Conservation (phyloP, 495 filamentous ascomycete genomes). For the Xylaria sp. region DNA sequence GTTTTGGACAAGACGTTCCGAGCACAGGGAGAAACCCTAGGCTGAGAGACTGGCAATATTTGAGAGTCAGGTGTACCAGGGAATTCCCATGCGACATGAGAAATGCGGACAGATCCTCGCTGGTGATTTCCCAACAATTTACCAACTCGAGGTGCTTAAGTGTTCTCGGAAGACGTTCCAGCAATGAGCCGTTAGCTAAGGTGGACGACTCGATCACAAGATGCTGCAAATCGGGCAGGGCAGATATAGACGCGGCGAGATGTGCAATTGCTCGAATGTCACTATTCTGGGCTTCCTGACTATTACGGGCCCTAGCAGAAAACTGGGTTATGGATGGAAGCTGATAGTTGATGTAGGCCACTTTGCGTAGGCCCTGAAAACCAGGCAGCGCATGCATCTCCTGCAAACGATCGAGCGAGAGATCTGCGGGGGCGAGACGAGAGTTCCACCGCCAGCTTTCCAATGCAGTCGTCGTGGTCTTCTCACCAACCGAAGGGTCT, state of each 20-base stretch:
- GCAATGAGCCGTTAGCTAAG: slow-evolving; percentile 63
- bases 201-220: slow-evolving; percentile 73
- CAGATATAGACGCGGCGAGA: slow-evolving; percentile 63
- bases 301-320: slow-evolving; percentile 34
- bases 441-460: slow-evolving; percentile 81
- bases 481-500: slow-evolving; percentile 24
- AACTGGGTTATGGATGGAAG: slow-evolving; percentile 48
- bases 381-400: slow-evolving; percentile 64
- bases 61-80: slow-evolving; percentile 69
- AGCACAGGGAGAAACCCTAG: slow-evolving; percentile 72
- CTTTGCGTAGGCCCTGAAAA: slow-evolving; percentile 65
- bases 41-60: slow-evolving; percentile 79
- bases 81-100: slow-evolving; percentile 66
- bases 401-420: slow-evolving; percentile 51
- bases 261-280: slow-evolving; percentile 50
- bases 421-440: slow-evolving; percentile 61
- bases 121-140: slow-evolving; percentile 74
- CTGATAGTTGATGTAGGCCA: slow-evolving; percentile 71
- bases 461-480: slow-evolving; percentile 50
- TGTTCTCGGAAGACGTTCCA: slow-evolving; percentile 66
- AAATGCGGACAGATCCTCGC: slow-evolving; percentile 63
- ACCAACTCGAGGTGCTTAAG: slow-evolving; percentile 71
- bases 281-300: slow-evolving; percentile 37
- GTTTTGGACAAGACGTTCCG: slow-evolving; percentile 65
- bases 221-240: slow-evolving; percentile 65